Evolutionary conservation across 2,329 filamentous ascomycete genomes (phyloP).

Genomic region (Lojkania enalia): DNA sequence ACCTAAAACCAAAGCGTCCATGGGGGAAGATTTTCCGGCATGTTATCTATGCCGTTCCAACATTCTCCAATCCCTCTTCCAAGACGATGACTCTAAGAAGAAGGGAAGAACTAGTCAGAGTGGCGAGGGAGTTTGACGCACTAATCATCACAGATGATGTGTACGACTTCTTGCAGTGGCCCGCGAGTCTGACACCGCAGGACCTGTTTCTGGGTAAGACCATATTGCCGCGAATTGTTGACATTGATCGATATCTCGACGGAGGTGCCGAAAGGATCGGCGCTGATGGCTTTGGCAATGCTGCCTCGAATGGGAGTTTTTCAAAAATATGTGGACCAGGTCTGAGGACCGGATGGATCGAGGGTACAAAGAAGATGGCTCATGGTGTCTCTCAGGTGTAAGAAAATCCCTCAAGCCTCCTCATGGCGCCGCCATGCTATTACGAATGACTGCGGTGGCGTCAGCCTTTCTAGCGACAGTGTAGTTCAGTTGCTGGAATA

Average conservation of each 20-base stretch:
- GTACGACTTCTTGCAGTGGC: slow-evolving; percentile 91
- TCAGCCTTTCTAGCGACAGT: no score
- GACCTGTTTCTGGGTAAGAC: slow-evolving; percentile 45
- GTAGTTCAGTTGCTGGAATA: no score
- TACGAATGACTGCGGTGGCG: no score
- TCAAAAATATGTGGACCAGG: slow-evolving; percentile 86
- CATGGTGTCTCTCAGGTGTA: slow-evolving; percentile 63
- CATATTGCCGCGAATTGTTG: slow-evolving; percentile 70
- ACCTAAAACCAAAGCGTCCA: slow-evolving; percentile 60
- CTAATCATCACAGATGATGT: slow-evolving; percentile 90
- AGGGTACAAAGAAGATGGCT: slow-evolving; percentile 66
- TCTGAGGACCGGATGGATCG: slow-evolving; percentile 83
- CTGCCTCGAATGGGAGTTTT: slow-evolving; percentile 85
- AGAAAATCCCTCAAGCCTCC: slow-evolving; percentile 27
- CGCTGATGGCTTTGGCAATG: slow-evolving; percentile 72
- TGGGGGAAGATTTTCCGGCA: slow-evolving; percentile 81
- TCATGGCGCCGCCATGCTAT: slow-evolving; percentile 4
- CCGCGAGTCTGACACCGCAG: slow-evolving; percentile 41
- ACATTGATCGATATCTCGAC: slow-evolving; percentile 72
- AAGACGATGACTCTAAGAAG: slow-evolving; percentile 75
- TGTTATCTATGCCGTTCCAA: slow-evolving; percentile 85
- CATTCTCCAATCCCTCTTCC: slow-evolving; percentile 85
- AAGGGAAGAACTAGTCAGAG: slow-evolving; percentile 68
- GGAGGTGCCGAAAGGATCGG: slow-evolving; percentile 53
- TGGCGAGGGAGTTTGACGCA: slow-evolving; percentile 79